Base-by-base conservation (phyloP, 148 eudicot species). In the Nyssa sinensis region DNA sequence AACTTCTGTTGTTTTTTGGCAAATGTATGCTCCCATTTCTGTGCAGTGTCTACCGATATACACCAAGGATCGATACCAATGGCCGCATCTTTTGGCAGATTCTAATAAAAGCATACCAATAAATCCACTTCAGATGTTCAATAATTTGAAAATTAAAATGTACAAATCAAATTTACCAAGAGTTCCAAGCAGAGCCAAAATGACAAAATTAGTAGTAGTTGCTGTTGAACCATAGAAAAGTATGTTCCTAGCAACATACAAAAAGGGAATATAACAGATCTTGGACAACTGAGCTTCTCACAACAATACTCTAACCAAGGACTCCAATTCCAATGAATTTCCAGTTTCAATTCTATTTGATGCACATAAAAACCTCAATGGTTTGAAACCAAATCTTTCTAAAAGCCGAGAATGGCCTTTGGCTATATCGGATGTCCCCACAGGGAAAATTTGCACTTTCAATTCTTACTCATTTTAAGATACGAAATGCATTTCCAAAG, bases 11-110 rank as follows among this genome's bases (percentile, higher is more conserved):
- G 84, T 71, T 92, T 92, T 70, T 79, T 87, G 67, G 89, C 77
- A 78, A 95, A 89, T 31, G 88, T 87, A 85, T 76, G 82, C 88
- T 92, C 88, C 98, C 98, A 95, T 82, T 84, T 90, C n/a, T 89
- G 90, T 44, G 96, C 98, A 78, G 97, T 92, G 75, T 95, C 96
- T 44, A 92, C 91, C 31, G 98, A 90, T 74, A 95, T 73, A 87
- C 96, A 89, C 98, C 98, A 95, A 33, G 94, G 74, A 78, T 95
- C 98, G 66, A 89, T 80, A 76, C 98, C 98, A 76, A 95, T 62
- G 76, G 91, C 78, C 8, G 98, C 94, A 75, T 74, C 88, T 71
- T 82, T 86, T 75, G 96, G 91, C 58, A 95, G 80, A 85, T 87
- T 92, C 98, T 95, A 82, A 62, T 51, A 32, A n/a, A 55, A 71